Base-by-base conservation (phyloP, 768 basidiomycete genomes). In the Chiua virens region DNA sequence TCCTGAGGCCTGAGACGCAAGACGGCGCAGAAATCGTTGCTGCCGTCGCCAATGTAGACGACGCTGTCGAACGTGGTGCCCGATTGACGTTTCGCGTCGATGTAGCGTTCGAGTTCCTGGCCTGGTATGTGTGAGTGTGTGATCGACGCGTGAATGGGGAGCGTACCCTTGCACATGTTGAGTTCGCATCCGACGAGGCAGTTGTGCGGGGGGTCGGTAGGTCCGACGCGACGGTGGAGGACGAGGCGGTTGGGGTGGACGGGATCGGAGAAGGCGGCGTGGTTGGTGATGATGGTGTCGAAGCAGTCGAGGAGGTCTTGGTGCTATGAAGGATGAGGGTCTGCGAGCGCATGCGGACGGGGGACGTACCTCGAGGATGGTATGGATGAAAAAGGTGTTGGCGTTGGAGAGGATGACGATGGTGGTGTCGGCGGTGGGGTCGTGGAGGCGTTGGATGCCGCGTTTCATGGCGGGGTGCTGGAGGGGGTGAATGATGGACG, bases 381-480 rank as follows among this genome's bases (percentile, higher is more conserved):
- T 93, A 21, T 81, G 75, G 66, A 98, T 98, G 75, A 90, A 98
- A 47, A 97, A 82, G 1, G 80, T 76, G 71, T 99, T 99, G 41
- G 96, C 86, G 69, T 97, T 98, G 52, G 96, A 98, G 40, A 99
- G 79, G 66, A 92, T 91, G 59, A 98, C 77, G 70, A 98, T 87
- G 4, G 87, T 89, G 0, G 83, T 81, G n/a, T 63, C 60, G 75
- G 53, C 77, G 14, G 79, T 64, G 15, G 79, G 73, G 4, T 76
- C 73, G 66, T 97, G 92, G 54, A 96, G 77, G 3, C 76, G 76
- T 21, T 77, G 81, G n/a, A 96, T 84, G n/a, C 80, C 92, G 20
- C 95, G 89, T 52, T 84, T 78, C 93, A 98, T 97, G 5, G 94
- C 97, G 4, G 97, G 97, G 66, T 99, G 97, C 96, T 99, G 64